Conservation (phyloP, 257 asterid species). For the Plantago elongata region DNA sequence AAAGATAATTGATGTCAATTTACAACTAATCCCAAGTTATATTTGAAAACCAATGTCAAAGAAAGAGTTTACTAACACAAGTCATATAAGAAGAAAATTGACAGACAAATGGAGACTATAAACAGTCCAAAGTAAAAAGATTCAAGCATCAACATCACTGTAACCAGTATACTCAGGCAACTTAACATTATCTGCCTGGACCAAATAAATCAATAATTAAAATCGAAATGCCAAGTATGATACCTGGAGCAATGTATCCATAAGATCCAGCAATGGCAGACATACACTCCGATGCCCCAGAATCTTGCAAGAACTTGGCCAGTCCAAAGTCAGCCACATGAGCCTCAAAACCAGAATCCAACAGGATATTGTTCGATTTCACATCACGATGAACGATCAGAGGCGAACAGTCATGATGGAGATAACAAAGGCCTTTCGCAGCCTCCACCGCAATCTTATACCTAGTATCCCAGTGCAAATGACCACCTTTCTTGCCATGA, state of each 20-base stretch:
- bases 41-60: constrained; percentile 19
- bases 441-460: constrained; percentile 83
- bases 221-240: not conserved
- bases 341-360: constrained; percentile 82
- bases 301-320: constrained; percentile 94
- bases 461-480: constrained; percentile 89
- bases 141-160: constrained; percentile 8
- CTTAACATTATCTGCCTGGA: constrained; percentile 7
- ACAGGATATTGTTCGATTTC: constrained; percentile 79
- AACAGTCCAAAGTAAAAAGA: constrained; percentile 12
- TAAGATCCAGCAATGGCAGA: constrained; percentile 99
- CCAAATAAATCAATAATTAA: not conserved
- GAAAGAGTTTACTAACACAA: constrained; percentile 24
- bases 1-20: constrained; percentile 15
- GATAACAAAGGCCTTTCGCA: constrained; percentile 96
- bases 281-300: constrained; percentile 95
- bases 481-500: constrained; percentile 96
- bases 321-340: constrained; percentile 99
- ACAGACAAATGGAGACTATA: constrained; percentile 9
- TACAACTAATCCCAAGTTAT: constrained; percentile 20
- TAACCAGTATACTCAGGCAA: constrained; percentile 5
- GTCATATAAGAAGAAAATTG: constrained; percentile 18
- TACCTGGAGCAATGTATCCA: constrained; percentile 98
- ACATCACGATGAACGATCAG: constrained; percentile 91
- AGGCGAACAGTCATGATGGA: constrained; percentile 95